Conservation (phyloP, 225 moss, liverwort and hornwort species). For the Anthoceros angustus region DNA sequence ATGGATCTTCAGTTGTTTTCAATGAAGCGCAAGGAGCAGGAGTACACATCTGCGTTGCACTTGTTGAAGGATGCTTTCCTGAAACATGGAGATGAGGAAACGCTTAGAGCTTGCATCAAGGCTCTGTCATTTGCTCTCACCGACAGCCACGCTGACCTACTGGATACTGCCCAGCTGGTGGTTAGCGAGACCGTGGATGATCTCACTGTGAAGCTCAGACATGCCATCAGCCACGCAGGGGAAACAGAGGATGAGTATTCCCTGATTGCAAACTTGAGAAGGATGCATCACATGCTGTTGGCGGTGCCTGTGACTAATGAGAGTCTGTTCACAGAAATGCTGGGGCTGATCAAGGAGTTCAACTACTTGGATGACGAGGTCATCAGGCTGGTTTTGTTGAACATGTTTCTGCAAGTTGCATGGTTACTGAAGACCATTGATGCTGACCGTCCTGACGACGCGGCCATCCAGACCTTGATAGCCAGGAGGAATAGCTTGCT, state of each 20-base stretch:
- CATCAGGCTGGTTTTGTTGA: constrained; percentile 56
- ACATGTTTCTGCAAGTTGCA: constrained; percentile 54
- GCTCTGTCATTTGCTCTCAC: constrained; percentile 68
- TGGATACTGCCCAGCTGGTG: constrained; percentile 64
- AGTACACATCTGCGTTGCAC: constrained; percentile 50
- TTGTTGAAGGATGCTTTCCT: constrained; percentile 91
- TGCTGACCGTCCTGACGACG: constrained; percentile 47
- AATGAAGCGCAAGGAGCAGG: constrained; percentile 87
- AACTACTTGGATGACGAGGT: constrained; percentile 84
- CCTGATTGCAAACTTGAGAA: constrained; percentile 70
- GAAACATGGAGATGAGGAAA: constrained; percentile 82
- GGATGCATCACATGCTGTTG: constrained; percentile 72
- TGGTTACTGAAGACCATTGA: constrained; percentile 71
- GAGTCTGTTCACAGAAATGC: constrained; percentile 46
- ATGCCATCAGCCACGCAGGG: constrained; percentile 51
- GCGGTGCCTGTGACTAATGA: constrained; percentile 46
- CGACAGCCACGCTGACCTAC: constrained; percentile 81
- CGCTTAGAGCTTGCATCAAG: constrained; percentile 72
- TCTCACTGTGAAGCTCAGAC: constrained; percentile 57
- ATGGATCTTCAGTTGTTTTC: constrained; percentile 84
- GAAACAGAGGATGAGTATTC: constrained; percentile 81
- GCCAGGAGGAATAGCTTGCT: constrained; percentile 42
- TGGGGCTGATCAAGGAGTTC: constrained; percentile 54
- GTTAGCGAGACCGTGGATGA: constrained; percentile 81
- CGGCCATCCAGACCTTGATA: constrained; percentile 40